Evolutionary conservation across 108 stramenopile species (phyloP).

Genomic region (Conticribra weissflogii): DNA sequence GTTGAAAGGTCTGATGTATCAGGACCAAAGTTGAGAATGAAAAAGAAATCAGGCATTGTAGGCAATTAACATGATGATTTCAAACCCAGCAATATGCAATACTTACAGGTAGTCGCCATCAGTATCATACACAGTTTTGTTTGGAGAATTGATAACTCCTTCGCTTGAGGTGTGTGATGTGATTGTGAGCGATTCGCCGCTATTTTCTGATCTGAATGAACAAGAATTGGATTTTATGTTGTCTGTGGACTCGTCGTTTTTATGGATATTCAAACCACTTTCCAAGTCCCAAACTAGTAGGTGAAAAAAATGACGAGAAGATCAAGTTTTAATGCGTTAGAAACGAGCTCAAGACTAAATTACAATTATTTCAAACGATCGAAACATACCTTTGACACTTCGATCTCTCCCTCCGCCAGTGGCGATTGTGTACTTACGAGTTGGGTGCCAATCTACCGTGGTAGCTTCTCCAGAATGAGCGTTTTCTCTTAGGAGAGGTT

Average conservation of each 20-base stretch:
- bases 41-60: slow-evolving; percentile 3
- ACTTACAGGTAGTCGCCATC: slow-evolving; percentile 12
- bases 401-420: slow-evolving; percentile 84
- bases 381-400: slow-evolving; percentile 63
- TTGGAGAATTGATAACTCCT: slow-evolving; percentile 3
- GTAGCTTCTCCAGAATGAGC: slow-evolving; percentile 87
- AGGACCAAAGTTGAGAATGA: background rate
- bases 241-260: slow-evolving; percentile 36
- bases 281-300: slow-evolving; percentile 51
- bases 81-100: background rate
- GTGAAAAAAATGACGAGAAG: too few species aligned
- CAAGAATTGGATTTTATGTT: slow-evolving; percentile 43
- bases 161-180: slow-evolving; percentile 41
- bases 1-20: slow-evolving; percentile 11
- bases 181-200: slow-evolving; percentile 45
- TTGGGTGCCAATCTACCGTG: slow-evolving; percentile 86
- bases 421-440: slow-evolving; percentile 61
- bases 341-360: too few species aligned
- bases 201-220: slow-evolving; percentile 57
- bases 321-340: too few species aligned
- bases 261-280: slow-evolving; percentile 36
- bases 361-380: slow-evolving; percentile 2
- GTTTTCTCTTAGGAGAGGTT: slow-evolving; percentile 61
- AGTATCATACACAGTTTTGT: slow-evolving; percentile 1
- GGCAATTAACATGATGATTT: background rate